phyloP scores from a whole-genome alignment of 148 eudicot genomes.

The Camellia lanceoleosa region DNA sequence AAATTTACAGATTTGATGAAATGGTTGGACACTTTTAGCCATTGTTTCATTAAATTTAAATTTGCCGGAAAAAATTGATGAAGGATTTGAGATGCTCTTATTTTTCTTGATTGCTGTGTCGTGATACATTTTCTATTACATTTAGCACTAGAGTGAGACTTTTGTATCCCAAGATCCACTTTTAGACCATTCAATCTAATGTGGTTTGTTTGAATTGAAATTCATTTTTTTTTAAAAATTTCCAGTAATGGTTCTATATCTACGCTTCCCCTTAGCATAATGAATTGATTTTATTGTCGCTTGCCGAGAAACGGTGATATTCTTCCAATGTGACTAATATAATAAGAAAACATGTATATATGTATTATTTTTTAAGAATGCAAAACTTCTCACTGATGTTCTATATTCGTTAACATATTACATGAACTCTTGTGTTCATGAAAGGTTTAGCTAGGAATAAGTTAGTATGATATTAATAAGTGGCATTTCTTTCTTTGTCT shows the following conservation, averaged over 20 bases:
- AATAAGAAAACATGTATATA: not conserved
- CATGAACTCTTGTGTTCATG: not conserved
- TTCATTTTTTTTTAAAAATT: not conserved
- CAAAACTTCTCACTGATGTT: not conserved
- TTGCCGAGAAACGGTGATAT: not conserved
- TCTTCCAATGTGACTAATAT: not conserved
- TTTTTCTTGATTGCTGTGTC: not conserved
- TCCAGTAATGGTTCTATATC: not conserved
- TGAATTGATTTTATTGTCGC: not conserved
- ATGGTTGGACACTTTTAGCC: no score
- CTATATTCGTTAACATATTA: not conserved
- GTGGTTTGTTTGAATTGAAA: not conserved
- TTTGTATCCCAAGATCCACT: no score
- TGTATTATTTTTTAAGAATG: not conserved
- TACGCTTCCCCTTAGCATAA: not conserved
- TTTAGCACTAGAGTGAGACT: not conserved
- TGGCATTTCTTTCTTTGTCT: not conserved
- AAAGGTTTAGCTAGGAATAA: not conserved
- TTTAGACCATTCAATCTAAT: not conserved
- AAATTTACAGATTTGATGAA: no score
- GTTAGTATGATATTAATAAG: no score
- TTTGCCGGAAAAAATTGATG: no score
- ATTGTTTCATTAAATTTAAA: no score
- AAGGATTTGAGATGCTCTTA: not conserved
- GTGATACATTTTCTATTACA: not conserved